Percentiles rank a stretch among this genome's conserved stretches.
phyloP scores from a whole-genome alignment of 768 basidiomycete genomes.

The Agrocybe pediades region DNA sequence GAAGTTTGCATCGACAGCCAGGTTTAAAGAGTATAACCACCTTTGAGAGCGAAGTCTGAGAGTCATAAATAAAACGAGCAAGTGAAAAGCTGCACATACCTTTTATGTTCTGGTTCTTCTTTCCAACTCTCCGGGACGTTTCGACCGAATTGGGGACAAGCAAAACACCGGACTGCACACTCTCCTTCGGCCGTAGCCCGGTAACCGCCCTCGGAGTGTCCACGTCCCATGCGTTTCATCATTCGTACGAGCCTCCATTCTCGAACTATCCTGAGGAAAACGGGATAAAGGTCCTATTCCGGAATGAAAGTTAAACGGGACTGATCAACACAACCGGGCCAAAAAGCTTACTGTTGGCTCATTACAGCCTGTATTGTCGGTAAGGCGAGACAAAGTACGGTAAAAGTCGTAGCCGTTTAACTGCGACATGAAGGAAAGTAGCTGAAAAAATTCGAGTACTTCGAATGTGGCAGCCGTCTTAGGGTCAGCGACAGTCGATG shows the following conservation, averaged over 20 bases:
- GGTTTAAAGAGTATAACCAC: constrained; percentile 16
- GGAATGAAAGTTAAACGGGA: not conserved
- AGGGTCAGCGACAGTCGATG: constrained; percentile 24
- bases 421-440: constrained; percentile 30
- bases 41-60: not conserved
- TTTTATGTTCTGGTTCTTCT: not conserved
- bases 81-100: constrained; percentile 9
- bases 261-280: constrained; percentile 14
- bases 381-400: constrained; percentile 20
- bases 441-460: constrained; percentile 25
- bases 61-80: not conserved
- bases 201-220: constrained; percentile 7
- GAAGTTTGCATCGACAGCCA: constrained; percentile 33
- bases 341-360: constrained; percentile 13
- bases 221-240: constrained; percentile 19
- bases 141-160: constrained; percentile 19
- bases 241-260: constrained; percentile 18
- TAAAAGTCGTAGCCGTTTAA: constrained; percentile 28
- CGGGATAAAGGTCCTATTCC: constrained; percentile 17
- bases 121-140: constrained; percentile 23
- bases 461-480: constrained; percentile 28
- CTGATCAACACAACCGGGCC: too few relatives aligned
- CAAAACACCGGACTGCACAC: constrained; percentile 22
- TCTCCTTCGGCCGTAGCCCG: constrained; percentile 15
- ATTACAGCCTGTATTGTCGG: constrained; percentile 23